Conservation (phyloP, 768 basidiomycete species). For the Amanita exitialis region DNA sequence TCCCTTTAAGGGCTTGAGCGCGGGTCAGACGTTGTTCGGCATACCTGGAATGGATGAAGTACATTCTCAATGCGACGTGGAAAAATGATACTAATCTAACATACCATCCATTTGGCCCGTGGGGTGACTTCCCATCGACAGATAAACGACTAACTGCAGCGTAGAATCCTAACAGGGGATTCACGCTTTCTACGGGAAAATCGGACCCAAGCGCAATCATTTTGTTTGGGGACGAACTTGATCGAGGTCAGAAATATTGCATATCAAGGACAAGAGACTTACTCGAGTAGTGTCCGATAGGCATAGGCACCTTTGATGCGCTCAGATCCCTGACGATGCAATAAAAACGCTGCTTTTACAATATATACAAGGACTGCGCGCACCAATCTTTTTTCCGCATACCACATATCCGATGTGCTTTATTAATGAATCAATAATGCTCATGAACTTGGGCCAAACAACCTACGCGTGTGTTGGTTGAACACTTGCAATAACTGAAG, state of each 20-base stretch:
- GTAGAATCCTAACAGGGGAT: conserved; percentile 85
- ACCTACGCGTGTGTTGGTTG: conserved; percentile 88
- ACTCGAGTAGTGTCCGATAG: conserved; percentile 72
- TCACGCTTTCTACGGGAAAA: conserved; percentile 88
- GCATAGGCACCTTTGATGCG: conserved; percentile 87
- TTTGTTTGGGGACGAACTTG: conserved; percentile 28
- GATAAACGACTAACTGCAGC: conserved; percentile 74
- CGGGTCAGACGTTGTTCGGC: conserved; percentile 68
- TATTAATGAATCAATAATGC: background rate
- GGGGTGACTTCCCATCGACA: conserved; percentile 65
- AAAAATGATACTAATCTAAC: conserved; percentile 12
- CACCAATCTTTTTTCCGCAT: conserved; percentile 77
- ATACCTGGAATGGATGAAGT: conserved; percentile 42
- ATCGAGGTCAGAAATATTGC: background rate
- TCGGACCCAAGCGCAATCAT: conserved; percentile 82
- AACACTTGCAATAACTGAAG: conserved; percentile 82
- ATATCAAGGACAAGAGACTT: background rate
- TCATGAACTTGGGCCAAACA: background rate
- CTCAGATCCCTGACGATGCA: conserved; percentile 43
- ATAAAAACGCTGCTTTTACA: background rate
- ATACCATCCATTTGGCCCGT: conserved; percentile 78
- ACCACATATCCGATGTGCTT: conserved; percentile 87
- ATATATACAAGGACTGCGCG: conserved; percentile 8
- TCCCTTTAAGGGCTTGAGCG: conserved; percentile 76
- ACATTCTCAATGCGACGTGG: background rate